Evolutionary conservation across 148 eudicot genomes (phyloP), one percentile per base, ranked within the genome.

Genomic region (Nyssa sinensis): DNA sequence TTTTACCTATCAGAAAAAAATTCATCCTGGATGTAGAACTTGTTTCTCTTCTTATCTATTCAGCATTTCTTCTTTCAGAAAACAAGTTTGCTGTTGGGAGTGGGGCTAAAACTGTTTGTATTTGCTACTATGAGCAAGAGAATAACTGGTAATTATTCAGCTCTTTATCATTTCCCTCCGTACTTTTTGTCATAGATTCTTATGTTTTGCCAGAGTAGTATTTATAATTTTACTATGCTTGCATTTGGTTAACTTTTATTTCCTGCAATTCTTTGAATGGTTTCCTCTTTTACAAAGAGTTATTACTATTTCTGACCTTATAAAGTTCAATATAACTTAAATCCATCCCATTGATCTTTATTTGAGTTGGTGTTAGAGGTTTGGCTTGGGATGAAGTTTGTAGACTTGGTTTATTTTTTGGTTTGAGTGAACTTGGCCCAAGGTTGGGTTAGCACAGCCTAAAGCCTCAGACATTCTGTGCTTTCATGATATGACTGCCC

Each of bases 41-140:
- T 72, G 28, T 16, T 71, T 29, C 51, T 41, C 29, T 57, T 71
- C 74, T 73, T 71, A 65, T 72, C 44, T 13, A 4, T 30, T 74
- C 24, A 17, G 35, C 70, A 47, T 51, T 55, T 76, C 62, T 73
- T 71, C 66, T 76, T 76, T 73, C 88, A 95, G 98, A 93, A 77
- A 95, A 95, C 84, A 95, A 95, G 87, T 95, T 95, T 78, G 97
- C 98, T 77, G 98, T 95, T 78, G 98, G 98, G 80, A 95, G 98
- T 83, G 98, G 98, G 79, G 98, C 98, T 67, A 95, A 95, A 84
- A 90, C 98, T 75, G 96, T 95, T 78, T 95, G 98, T 71, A 83
- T 95, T 82, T 95, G 98, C 88, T 95, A 95, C 84, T 95, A 95
- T 51, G 98, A 95, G 84, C 98, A 95, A 83, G 98, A 95, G 74